phyloP scores from a whole-genome alignment of 139 green algal genomes.

The Marvania coccoides region DNA sequence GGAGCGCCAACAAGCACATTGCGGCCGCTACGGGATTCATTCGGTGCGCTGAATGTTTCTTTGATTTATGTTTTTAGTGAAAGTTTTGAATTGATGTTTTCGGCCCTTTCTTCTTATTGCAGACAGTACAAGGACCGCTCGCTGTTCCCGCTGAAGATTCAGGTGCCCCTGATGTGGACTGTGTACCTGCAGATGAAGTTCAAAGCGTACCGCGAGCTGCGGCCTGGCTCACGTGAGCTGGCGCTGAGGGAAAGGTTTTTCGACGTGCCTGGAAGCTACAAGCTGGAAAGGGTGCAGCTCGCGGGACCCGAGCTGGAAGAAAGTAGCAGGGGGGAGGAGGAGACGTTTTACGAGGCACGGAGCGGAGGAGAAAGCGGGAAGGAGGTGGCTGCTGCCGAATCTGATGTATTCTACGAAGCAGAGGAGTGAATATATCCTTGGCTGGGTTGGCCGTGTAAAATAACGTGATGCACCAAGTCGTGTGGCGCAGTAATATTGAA shows the following conservation, averaged over 20 bases:
- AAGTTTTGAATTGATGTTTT: neutral
- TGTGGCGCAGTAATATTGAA: no score
- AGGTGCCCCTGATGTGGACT: conserved; percentile 67
- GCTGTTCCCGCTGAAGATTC: neutral
- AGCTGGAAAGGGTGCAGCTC: neutral
- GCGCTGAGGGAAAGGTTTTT: conserved; percentile 16
- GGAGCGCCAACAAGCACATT: conserved; percentile 73
- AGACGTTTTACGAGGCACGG: no score
- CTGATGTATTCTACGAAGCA: neutral
- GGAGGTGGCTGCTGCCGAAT: neutral
- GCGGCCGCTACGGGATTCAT: conserved; percentile 54
- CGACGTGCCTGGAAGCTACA: conserved; percentile 23
- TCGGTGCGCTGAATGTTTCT: no score
- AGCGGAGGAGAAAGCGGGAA: no score
- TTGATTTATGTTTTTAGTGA: neutral
- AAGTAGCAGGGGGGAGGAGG: neutral
- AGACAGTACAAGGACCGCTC: neutral
- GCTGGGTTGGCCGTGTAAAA: no score
- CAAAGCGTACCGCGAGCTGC: conserved; percentile 37
- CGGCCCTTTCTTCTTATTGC: no score
- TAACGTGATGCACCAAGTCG: no score
- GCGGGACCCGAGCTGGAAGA: conserved; percentile 4
- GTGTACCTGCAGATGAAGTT: conserved; percentile 64
- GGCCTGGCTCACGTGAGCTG: neutral
- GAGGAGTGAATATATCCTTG: neutral